These are phyloP conservation scores for Pestalotiopsis sp. DNA, from an alignment of 2,329 filamentous ascomycete genomes.

Conservation along the genomic window DNA sequence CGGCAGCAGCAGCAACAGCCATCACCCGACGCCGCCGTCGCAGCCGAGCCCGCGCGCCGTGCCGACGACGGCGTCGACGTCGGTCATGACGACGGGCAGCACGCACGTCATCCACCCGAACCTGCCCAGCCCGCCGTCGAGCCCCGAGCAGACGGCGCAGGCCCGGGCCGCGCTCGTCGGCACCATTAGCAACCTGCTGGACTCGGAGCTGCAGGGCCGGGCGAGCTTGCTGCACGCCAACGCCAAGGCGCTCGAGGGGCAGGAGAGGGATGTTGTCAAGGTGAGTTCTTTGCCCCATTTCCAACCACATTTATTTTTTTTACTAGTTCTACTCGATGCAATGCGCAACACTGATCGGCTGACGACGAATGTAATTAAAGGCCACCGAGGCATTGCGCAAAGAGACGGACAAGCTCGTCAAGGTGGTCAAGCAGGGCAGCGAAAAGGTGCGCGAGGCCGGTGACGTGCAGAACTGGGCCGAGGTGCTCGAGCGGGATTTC, in stretches of 20 bases:
- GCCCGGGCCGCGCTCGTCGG: slow-evolving; percentile 63
- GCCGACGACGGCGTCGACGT: slow-evolving; percentile 12
- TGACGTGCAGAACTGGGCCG: slow-evolving; percentile 85
- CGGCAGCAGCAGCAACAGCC: no score
- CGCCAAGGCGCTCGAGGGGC: slow-evolving; percentile 63
- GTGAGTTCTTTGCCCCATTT: no score
- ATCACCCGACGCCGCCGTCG: slow-evolving; percentile 12
- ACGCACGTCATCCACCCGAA: slow-evolving; percentile 30
- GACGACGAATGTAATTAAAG: no score
- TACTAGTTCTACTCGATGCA: no score
- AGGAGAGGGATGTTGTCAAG: slow-evolving; percentile 67
- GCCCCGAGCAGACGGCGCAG: slow-evolving; percentile 54
- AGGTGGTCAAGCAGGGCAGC: slow-evolving; percentile 64
- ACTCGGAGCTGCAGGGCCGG: slow-evolving; percentile 68
- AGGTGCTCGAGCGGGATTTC: slow-evolving; percentile 74
- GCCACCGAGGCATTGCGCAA: slow-evolving; percentile 60
- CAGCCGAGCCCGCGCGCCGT: slow-evolving; percentile 8
- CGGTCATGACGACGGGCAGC: slow-evolving; percentile 15
- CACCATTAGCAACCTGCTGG: slow-evolving; percentile 70
- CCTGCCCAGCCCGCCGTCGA: slow-evolving; percentile 41
- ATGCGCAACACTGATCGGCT: no score
- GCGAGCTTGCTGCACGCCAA: slow-evolving; percentile 73
- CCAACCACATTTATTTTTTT: no score
- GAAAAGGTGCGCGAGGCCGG: slow-evolving; percentile 76
- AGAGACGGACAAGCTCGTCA: slow-evolving; percentile 68